Percentiles rank a stretch among this genome's conserved stretches.
Conservation (phyloP, 1,284 basidiomycete species). For the Garcileccinum viscosum region DNA sequence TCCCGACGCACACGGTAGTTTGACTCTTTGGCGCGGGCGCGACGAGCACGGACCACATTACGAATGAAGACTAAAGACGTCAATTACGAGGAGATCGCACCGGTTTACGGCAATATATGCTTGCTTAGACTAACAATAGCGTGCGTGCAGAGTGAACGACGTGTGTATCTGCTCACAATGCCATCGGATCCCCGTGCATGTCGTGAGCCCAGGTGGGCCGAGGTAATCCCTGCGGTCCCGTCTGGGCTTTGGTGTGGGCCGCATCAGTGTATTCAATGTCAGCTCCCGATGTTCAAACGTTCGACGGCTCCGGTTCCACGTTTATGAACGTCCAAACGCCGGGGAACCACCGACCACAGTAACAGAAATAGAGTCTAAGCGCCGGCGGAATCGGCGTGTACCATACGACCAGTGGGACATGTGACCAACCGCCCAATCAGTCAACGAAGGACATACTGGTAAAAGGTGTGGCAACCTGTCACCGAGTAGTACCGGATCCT, state of each 20-base stretch:
- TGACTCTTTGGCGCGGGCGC: not conserved
- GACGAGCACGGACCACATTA: not conserved
- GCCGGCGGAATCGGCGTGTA: not conserved
- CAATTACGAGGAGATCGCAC: not conserved
- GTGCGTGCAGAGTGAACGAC: not conserved
- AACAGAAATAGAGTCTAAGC: not conserved
- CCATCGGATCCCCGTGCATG: not conserved
- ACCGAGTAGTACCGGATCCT: too few relatives aligned
- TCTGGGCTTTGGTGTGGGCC: not conserved
- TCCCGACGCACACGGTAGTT: not conserved
- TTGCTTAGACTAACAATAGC: not conserved
- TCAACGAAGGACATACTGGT: not conserved
- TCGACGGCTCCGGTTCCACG: not conserved
- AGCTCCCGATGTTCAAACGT: not conserved
- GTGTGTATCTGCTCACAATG: not conserved
- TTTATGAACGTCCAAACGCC: not conserved
- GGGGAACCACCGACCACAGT: not conserved
- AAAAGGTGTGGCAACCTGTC: not conserved
- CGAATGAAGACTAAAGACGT: not conserved
- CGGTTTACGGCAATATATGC: not conserved
- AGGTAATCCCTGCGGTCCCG: too few relatives aligned
- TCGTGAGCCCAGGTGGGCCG: not conserved
- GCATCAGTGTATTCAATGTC: not conserved
- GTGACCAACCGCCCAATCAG: not conserved
- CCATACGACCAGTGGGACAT: not conserved